Evolutionary conservation across 106 monocot species (phyloP), one percentile per base, ranked within the genome.

Genomic region (Acorus gramineus): DNA sequence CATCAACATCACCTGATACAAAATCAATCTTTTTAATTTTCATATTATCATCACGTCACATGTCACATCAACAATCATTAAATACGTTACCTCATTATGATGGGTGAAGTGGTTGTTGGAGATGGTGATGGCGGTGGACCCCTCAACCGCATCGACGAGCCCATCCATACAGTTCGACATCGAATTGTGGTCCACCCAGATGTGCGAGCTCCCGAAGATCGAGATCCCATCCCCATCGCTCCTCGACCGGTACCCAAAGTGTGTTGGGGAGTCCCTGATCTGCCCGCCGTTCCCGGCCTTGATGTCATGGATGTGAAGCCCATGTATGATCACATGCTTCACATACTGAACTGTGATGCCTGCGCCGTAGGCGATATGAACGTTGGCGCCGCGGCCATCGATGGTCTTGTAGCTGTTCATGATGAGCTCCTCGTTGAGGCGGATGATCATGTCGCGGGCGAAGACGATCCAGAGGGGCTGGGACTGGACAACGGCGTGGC

Each of bases 381-480:
- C 80, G 54, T 77, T 69, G 61, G 78, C 75, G 8, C 90, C 86
- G 6, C 86, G 79, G 5, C 74, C 86, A 58, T 90, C 90, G 65
- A 90, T 78, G 61, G 86, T 90, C 77, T 86, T 91, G 76, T 72
- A 13, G 78, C 77, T 81, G 46, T 76, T 68, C 42, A 91, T 56
- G 2, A 91, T 62, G 3, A 91, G 81, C 76, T 91, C 90, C 52
- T 86, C 61, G 43, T 28, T 53, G 46, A 84, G 78, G 1, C 5
- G 55, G 62, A 91, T 91, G 64, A 73, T 57, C 86, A 91, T 91
- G 78, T 74, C 71, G 0, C 60, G 57, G 50, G 69, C 78, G 74
- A 91, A 91, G 62, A 79, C 14, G 74, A 91, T 91, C 90, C 90
- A 91, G 8, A 91, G 77, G 4, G 86, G 86, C 42, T 55, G 14